Evolutionary conservation across 352 stramenopile species (phyloP).

Genomic region (Nothophytophthora sp.): DNA sequence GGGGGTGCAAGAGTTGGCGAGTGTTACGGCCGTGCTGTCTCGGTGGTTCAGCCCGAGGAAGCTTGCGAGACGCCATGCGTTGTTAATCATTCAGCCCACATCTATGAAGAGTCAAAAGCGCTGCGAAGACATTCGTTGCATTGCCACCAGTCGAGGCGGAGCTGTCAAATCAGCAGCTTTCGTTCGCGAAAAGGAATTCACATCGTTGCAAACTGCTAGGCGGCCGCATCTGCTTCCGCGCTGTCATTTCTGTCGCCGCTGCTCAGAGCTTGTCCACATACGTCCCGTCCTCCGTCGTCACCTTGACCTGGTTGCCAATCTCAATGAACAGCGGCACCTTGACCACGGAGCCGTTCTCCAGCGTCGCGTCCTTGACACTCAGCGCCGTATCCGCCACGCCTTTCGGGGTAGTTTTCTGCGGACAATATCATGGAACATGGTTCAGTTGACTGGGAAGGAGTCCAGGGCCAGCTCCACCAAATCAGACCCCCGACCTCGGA

Average conservation of each 20-base stretch:
- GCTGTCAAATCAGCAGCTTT: neutral
- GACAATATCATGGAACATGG: neutral
- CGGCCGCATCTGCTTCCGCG: too few species aligned
- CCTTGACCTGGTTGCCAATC: conserved; percentile 70
- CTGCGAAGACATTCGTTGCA: too few species aligned
- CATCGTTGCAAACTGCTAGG: too few species aligned
- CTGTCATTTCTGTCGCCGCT: neutral
- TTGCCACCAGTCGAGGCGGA: neutral
- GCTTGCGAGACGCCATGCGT: too few species aligned
- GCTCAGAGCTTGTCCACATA: conserved; percentile 79
- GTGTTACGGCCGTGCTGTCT: too few species aligned
- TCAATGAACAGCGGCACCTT: conserved; percentile 88
- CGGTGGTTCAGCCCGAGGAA: too few species aligned
- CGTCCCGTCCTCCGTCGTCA: conserved; percentile 71
- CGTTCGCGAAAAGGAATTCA: too few species aligned
- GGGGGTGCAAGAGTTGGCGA: too few species aligned
- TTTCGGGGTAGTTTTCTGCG: conserved; percentile 76
- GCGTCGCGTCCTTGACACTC: conserved; percentile 82
- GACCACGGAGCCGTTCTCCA: conserved; percentile 76
- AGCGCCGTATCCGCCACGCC: conserved; percentile 72
- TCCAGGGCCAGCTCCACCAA: neutral
- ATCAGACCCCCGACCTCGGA: neutral
- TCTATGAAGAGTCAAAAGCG: too few species aligned
- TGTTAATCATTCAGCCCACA: too few species aligned
- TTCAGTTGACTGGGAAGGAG: conserved; percentile 1